These are phyloP conservation scores for Hibiscus mutabilis DNA, from an alignment of 345 rosid species.

Conservation along the genomic window DNA sequence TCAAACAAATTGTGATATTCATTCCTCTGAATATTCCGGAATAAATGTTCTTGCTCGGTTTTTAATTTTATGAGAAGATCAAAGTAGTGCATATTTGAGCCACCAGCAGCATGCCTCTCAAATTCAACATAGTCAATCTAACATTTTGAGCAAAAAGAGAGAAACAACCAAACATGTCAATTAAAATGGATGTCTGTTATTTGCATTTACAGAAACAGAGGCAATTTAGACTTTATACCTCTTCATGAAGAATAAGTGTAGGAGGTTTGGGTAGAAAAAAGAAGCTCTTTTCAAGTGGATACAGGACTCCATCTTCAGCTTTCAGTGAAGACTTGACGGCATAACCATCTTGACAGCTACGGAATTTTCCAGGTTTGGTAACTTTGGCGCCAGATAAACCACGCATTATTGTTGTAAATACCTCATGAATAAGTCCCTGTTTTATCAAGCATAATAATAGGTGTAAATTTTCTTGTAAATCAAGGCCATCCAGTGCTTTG, in stretches of 20 bases:
- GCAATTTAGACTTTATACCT: conserved; percentile 35
- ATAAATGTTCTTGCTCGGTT: conserved; percentile 95
- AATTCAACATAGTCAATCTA: conserved; percentile 95
- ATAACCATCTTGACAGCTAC: conserved; percentile 95
- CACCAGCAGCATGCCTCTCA: conserved; percentile 99
- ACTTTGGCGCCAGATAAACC: conserved; percentile 91
- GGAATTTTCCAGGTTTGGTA: conserved; percentile 95
- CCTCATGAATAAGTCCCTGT: conserved; percentile 95
- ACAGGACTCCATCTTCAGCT: conserved; percentile 95
- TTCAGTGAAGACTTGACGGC: conserved; percentile 96
- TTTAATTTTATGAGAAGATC: conserved; percentile 88
- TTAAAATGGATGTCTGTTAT: neutral
- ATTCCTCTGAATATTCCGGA: conserved; percentile 91
- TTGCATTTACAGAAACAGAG: neutral
- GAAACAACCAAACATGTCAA: neutral
- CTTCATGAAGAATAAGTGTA: conserved; percentile 94
- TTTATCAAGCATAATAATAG: neutral
- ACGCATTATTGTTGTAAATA: conserved; percentile 81
- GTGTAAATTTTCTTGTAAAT: conserved; percentile 6
- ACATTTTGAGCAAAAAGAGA: neutral
- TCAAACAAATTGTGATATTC: conserved; percentile 85
- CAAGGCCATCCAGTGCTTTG: neutral
- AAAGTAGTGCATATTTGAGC: conserved; percentile 98
- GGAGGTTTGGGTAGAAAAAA: conserved; percentile 98
- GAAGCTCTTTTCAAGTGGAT: conserved; percentile 96